Conservation (phyloP, 2,329 filamentous ascomycete genomes). For the Chalaropsis ovoidea region DNA sequence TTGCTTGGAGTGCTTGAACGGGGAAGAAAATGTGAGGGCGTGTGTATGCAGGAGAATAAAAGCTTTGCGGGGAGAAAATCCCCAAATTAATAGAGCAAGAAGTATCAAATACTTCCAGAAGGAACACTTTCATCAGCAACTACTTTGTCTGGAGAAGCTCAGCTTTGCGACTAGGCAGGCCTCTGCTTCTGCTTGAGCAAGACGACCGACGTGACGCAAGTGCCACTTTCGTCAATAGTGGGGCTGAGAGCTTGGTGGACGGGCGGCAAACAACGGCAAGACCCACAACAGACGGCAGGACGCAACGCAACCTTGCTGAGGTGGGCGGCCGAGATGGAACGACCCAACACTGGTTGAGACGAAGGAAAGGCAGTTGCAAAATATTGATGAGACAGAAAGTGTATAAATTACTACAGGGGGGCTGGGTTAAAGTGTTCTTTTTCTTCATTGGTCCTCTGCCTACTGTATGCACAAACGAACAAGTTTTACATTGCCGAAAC, state of each 20-base stretch:
- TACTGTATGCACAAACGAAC: not conserved
- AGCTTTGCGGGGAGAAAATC: too few relatives aligned
- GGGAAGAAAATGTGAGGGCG: not conserved
- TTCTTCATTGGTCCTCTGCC: not conserved
- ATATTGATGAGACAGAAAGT: not conserved
- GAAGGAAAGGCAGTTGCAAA: not conserved
- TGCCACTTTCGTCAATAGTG: conserved; percentile 2
- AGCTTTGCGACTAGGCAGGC: conserved; percentile 15
- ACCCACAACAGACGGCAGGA: not conserved
- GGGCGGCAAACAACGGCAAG: not conserved
- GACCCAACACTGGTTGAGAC: not conserved
- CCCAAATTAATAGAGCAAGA: too few relatives aligned
- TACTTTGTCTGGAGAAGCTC: not conserved
- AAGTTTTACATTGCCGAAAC: not conserved
- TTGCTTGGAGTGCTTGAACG: not conserved
- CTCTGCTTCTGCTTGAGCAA: not conserved
- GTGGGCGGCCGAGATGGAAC: not conserved
- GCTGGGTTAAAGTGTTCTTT: not conserved
- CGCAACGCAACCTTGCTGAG: not conserved
- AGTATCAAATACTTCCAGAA: too few relatives aligned
- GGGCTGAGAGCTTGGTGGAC: not conserved
- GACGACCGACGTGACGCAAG: conserved; percentile 1
- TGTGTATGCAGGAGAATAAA: too few relatives aligned
- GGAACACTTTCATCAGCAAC: not conserved
- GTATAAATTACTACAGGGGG: not conserved